Conservation (phyloP, 495 filamentous ascomycete genomes). For the Aspergillus ellipticus region DNA sequence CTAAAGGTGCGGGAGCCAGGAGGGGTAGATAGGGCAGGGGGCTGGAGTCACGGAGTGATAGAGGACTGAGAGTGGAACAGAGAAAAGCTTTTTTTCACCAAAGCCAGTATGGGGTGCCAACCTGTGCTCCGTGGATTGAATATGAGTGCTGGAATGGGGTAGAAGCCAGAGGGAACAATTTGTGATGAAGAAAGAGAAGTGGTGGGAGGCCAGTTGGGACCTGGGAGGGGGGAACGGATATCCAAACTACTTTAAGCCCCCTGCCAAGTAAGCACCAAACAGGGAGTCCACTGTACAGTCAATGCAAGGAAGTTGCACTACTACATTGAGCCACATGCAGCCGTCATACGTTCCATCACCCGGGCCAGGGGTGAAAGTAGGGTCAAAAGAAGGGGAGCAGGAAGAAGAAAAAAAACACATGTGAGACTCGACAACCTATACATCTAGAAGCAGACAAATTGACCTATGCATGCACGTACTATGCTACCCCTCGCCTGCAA, state of each 20-base stretch:
- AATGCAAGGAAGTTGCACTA: background rate
- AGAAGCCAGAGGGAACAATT: no score
- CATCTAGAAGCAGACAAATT: background rate
- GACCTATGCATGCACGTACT: slow-evolving; percentile 3
- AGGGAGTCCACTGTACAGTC: background rate
- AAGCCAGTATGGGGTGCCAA: no score
- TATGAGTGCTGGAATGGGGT: no score
- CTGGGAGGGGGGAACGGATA: no score
- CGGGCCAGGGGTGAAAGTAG: background rate
- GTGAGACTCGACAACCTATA: slow-evolving; percentile 5
- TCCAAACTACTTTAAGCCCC: background rate
- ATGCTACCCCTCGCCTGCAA: slow-evolving; percentile 9
- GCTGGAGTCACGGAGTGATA: background rate
- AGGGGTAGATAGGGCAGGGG: background rate
- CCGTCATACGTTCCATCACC: background rate
- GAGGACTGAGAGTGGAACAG: background rate
- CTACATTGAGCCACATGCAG: background rate
- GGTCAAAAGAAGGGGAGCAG: background rate
- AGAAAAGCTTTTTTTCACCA: background rate
- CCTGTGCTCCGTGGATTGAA: no score
- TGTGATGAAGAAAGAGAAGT: no score
- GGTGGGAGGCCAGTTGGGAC: no score
- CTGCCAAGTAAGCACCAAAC: background rate
- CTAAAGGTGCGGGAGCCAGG: background rate
- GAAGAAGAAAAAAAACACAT: background rate